Percentiles rank a stretch among this genome's conserved stretches.
phyloP scores from a whole-genome alignment of 2,329 filamentous ascomycete species.

The Parastagonospora avenae region DNA sequence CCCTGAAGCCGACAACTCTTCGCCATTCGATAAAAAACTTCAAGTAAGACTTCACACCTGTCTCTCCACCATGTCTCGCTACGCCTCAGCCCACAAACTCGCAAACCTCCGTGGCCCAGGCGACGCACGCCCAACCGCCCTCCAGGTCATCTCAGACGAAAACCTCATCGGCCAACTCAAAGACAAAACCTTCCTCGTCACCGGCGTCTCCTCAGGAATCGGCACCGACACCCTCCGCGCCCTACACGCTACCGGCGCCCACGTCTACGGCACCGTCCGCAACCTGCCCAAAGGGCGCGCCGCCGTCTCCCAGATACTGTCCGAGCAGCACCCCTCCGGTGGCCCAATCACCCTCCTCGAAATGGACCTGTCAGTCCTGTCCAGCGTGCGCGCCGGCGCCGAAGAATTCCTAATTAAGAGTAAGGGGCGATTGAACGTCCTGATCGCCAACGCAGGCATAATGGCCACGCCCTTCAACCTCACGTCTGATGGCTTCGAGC shows the following conservation, averaged over 20 bases:
- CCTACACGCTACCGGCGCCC: conserved; percentile 53
- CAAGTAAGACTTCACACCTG: no score
- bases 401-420: conserved; percentile 8
- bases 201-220: conserved; percentile 31
- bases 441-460: conserved; percentile 39
- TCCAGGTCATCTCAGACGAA: conserved; percentile 48
- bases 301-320: conserved; percentile 4
- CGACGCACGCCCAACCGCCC: conserved; percentile 50
- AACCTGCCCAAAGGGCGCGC: conserved; percentile 34
- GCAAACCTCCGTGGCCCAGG: conserved; percentile 35
- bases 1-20: not conserved
- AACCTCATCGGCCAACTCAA: conserved; percentile 37
- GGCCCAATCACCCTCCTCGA: conserved; percentile 19
- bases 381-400: conserved; percentile 12
- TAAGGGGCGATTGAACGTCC: conserved; percentile 15
- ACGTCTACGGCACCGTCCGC: conserved; percentile 52
- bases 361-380: conserved; percentile 19
- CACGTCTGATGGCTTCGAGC: conserved; percentile 41
- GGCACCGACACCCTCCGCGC: conserved; percentile 41
- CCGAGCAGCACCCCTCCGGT: conserved; percentile 1
- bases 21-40: not conserved
- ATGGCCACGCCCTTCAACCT: conserved; percentile 34
- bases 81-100: conserved; percentile 3
- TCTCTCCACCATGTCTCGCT: not conserved
- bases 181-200: conserved; percentile 31